Base-by-base conservation (phyloP, 129 eudicot species). In the Logfia minima region DNA sequence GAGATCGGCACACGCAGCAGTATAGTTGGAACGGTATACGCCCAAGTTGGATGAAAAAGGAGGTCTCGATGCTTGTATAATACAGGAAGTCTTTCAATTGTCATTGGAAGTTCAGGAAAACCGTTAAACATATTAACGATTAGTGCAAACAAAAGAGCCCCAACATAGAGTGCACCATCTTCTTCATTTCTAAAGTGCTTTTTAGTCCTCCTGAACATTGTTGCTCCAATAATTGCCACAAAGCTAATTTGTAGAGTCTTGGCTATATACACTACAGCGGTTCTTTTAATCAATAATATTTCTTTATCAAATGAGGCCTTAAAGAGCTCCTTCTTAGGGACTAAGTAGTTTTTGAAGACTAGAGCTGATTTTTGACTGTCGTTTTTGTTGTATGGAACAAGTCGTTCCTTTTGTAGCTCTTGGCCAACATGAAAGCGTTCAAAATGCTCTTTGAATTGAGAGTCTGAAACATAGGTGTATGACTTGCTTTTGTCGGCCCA, bases 111-210 rank as follows among this genome's bases (percentile, higher is more conserved):
- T 62, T 81, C 81, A 23, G 81, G 77, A 75, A 81, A 81, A 26
- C 80, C 80, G 18, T 81, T 76, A 45, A 81, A 76, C 85, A 81
- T 75, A 70, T 81, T 81, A 29, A 67, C 68, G 35, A 81, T 81
- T 39, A 81, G 67, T 14, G 77, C 73, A 64, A 81, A 81, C 60
- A 81, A 76, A 32, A 81, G 73, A 13, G 85, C 85, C 70, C 85
- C 85, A 62, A 81, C 77, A 81, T 75, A 81, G 5, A 81, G 73
- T 19, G 67, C 81, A 4, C 85, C 85, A 52, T 81, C 85, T 61
- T 81, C 85, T 76, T 81, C 85, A 34, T 76, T 81, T 80, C 79
- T 68, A 24, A 71, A 56, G n/a, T 80, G 80, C 84, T 74, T 80
- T 80, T 75, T 58, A 29, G 84, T 80, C 79, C 80, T 80, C 56